Percentiles rank a stretch among this genome's conserved stretches.
Evolutionary conservation across 805 yeast species (phyloP).

Genomic region (Kuraishia cidri): DNA sequence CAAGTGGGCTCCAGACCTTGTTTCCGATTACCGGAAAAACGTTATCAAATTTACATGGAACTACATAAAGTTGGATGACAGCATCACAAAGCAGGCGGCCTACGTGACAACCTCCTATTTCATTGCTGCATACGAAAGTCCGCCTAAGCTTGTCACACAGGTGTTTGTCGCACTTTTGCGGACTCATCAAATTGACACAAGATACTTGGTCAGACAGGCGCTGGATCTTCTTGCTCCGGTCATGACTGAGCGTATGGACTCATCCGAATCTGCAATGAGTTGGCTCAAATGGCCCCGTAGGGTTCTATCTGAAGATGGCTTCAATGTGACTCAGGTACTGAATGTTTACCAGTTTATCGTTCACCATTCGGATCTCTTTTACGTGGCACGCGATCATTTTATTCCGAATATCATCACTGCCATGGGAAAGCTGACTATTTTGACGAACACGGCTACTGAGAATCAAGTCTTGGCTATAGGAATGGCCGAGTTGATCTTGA

Average conservation of each 20-base stretch:
- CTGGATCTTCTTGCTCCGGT: slow-evolving; percentile 85
- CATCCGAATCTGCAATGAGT: slow-evolving; percentile 39
- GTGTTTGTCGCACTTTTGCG: slow-evolving; percentile 85
- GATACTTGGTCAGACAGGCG: slow-evolving; percentile 78
- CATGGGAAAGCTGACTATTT: slow-evolving; percentile 80
- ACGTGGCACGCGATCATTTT: slow-evolving; percentile 80
- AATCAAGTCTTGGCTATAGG: slow-evolving; percentile 85
- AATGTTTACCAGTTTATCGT: slow-evolving; percentile 86
- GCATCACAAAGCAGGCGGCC: slow-evolving; percentile 85
- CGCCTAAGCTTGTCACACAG: slow-evolving; percentile 81
- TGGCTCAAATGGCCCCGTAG: slow-evolving; percentile 97
- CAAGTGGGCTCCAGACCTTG: slow-evolving; percentile 51
- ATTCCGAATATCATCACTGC: slow-evolving; percentile 84
- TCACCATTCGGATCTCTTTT: slow-evolving; percentile 78
- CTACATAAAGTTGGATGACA: slow-evolving; percentile 81
- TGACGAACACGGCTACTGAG: slow-evolving; percentile 70
- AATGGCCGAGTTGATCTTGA: slow-evolving; percentile 72
- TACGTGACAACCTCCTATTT: slow-evolving; percentile 83
- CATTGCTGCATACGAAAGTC: slow-evolving; percentile 82
- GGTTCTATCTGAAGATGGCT: slow-evolving; percentile 84
- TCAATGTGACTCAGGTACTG: slow-evolving; percentile 75
- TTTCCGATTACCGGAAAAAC: slow-evolving; percentile 64
- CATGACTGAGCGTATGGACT: slow-evolving; percentile 55
- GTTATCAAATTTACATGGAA: slow-evolving; percentile 94
- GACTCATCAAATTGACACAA: slow-evolving; percentile 78